phyloP scores from a whole-genome alignment of 495 filamentous ascomycete genomes.

The Neohortaea acidophila region DNA sequence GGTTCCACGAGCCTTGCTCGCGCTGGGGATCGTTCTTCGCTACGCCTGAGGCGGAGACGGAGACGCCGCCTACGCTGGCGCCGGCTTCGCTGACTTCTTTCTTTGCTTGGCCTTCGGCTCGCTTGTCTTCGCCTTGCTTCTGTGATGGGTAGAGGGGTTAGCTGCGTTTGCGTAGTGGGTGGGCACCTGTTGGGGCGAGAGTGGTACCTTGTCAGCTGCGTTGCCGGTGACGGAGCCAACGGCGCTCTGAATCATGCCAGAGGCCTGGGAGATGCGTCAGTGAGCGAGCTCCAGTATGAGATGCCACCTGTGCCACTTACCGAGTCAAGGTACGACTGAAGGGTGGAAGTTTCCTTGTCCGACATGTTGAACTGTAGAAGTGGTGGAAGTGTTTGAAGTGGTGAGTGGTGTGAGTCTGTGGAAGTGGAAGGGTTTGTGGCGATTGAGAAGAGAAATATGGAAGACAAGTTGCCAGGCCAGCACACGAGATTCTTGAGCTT shows the following conservation, averaged over 20 bases:
- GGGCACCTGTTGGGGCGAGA: neutral
- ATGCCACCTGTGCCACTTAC: constrained; percentile 3
- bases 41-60: constrained; percentile 53
- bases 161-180: neutral
- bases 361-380: too few species aligned
- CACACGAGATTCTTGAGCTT: too few species aligned
- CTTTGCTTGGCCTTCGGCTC: constrained; percentile 41
- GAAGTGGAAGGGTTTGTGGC: too few species aligned
- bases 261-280: constrained; percentile 55
- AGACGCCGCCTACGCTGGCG: constrained; percentile 52
- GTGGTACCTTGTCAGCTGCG: constrained; percentile 46
- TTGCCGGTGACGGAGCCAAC: constrained; percentile 64
- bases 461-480: too few species aligned
- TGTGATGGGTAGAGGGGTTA: constrained; percentile 5
- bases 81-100: constrained; percentile 56
- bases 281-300: neutral
- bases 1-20: constrained; percentile 60
- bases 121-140: constrained; percentile 21
- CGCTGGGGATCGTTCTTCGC: constrained; percentile 62
- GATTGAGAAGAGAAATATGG: too few species aligned
- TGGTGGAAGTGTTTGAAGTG: too few species aligned
- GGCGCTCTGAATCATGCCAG: constrained; percentile 54
- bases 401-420: too few species aligned
- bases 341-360: constrained; percentile 20
- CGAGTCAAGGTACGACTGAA: constrained; percentile 18